Base-by-base conservation (phyloP, 2,329 filamentous ascomycete species). In the Colletotrichum horii region DNA sequence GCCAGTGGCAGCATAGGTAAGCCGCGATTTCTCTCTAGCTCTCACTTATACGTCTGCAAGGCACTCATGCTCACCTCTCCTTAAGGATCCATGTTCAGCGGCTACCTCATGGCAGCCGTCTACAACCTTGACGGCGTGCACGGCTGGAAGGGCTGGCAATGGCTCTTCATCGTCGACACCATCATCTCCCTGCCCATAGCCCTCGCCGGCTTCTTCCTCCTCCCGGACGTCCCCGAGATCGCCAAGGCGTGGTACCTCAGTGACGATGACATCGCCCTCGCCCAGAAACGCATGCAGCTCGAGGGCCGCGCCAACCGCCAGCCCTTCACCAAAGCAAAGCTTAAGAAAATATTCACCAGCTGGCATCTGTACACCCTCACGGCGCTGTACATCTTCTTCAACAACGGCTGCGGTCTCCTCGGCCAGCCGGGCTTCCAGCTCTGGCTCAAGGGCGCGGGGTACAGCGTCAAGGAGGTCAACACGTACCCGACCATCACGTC, bases 301-400 rank as follows among this genome's bases (percentile, higher is more conserved):
- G 88, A 89, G 77, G 87, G 87, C 2, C 84, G 87, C 6, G 87
- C 87, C 4, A 83, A 83, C 34, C 82, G 87, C 0, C 82, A 83
- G 0, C 82, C 83, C 0, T 88, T 83, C 73, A 87, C 85, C 0
- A 80, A 80, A 68, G 78, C 80, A 83, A 93, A 92, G 82, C 79
- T 94, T 52, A 87, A 87, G 81, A 90, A 89, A 78, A 93, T 94
- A 22, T 89, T 93, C 72, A 86, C 87, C 0, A 90, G 89, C 8
- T 94, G 93, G 92, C 92, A 92, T 76, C 90, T 94, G 2, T 94
- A 92, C 71, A 78, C 89, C 0, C 83, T 94, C 4, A 88, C 87
- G 0, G 70, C 90, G 0, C 82, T 93, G 2, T 94, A 94, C 80
- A 87, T 93, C 79, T 88, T 90, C 56, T 94, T 93, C 85, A 93